These are phyloP conservation scores for Ceratocystis colombiana DNA, from an alignment of 2,329 filamentous ascomycete genomes.

Conservation along the genomic window DNA sequence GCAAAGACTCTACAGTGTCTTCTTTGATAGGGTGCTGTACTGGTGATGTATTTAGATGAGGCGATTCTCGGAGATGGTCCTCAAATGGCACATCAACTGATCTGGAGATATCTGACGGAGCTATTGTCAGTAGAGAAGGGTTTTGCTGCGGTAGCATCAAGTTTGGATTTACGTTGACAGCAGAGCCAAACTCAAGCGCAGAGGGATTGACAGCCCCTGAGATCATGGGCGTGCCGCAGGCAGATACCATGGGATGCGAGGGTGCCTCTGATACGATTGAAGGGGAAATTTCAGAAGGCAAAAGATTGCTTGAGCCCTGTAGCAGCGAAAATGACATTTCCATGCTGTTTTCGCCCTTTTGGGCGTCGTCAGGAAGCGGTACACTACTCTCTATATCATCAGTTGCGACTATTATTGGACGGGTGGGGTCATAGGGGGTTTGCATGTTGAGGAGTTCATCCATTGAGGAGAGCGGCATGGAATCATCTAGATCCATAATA, in stretches of 20 bases:
- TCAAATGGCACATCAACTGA: constrained; percentile 28
- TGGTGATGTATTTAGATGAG: constrained; percentile 23
- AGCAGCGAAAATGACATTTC: constrained; percentile 16
- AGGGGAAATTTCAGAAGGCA: constrained; percentile 10
- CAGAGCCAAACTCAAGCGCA: constrained; percentile 31
- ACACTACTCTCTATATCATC: constrained; percentile 17
- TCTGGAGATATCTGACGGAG: constrained; percentile 35
- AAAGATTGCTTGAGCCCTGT: constrained; percentile 6
- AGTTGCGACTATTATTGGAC: constrained; percentile 22
- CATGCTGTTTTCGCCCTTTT: constrained; percentile 7
- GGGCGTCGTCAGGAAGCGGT: not conserved
- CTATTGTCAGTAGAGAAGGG: constrained; percentile 30
- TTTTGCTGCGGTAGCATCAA: constrained; percentile 20
- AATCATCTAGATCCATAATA: constrained; percentile 23
- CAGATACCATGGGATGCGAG: constrained; percentile 28
- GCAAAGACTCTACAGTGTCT: constrained; percentile 16
- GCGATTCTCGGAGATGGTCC: constrained; percentile 16
- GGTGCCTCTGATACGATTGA: constrained; percentile 30
- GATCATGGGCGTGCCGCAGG: constrained; percentile 17
- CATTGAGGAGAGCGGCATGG: constrained; percentile 20
- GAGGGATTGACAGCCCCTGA: constrained; percentile 27
- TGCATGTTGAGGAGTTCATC: constrained; percentile 22
- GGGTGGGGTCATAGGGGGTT: constrained; percentile 24
- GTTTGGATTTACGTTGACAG: constrained; percentile 8
- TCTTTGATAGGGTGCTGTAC: constrained; percentile 19